Evolutionary conservation across 345 rosid species (phyloP).

Genomic region (Eutrema heterophyllum): DNA sequence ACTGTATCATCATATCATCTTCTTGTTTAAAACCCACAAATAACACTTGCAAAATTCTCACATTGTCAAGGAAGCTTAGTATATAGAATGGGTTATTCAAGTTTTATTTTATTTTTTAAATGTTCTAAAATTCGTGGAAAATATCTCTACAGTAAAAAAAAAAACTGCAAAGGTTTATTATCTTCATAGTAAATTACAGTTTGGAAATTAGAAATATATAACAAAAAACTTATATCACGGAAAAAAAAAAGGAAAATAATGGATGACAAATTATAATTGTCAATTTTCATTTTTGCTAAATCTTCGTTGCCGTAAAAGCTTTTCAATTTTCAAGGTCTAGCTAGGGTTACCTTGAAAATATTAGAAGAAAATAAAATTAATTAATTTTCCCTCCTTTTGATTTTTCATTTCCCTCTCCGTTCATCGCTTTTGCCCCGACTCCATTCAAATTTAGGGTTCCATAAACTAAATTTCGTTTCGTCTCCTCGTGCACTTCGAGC

Average conservation of each 20-base stretch:
- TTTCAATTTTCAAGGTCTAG: background rate
- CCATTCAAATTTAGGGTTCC: constrained; percentile 23
- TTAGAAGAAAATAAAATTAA: background rate
- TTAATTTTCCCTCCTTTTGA: constrained; percentile 7
- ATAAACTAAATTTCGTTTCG: background rate
- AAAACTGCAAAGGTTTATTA: no score
- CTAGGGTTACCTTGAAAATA: background rate
- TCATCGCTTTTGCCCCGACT: background rate
- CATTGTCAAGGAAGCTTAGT: background rate
- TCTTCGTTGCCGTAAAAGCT: background rate
- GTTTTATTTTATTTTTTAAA: background rate
- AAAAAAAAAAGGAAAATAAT: no score
- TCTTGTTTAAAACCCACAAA: no score
- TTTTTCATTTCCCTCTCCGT: constrained; percentile 20
- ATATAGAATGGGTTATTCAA: background rate
- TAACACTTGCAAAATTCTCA: background rate
- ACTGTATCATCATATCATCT: background rate
- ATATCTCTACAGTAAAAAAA: no score
- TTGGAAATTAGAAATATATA: no score
- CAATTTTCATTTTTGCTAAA: background rate
- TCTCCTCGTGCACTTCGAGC: background rate
- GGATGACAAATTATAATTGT: no score
- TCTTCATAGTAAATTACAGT: no score
- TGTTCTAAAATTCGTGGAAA: no score
- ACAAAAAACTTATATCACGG: no score